Conservation (phyloP, 805 yeast species). For the Pichia paraexigua region DNA sequence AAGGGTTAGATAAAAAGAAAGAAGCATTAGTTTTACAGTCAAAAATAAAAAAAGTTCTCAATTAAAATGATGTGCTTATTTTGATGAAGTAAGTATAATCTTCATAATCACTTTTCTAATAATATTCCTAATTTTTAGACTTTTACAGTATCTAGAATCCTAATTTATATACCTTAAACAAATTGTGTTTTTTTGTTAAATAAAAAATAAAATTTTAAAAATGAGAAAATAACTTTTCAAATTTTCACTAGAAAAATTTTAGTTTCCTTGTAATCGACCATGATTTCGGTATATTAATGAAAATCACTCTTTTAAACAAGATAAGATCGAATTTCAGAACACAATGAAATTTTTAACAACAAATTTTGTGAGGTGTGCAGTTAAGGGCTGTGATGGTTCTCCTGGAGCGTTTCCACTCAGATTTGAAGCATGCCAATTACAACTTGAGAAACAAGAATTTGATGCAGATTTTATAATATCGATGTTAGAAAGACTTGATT, state of each 20-base stretch:
- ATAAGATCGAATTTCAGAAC: neutral
- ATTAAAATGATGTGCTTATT: neutral
- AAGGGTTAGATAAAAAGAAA: neutral
- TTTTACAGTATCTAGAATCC: neutral
- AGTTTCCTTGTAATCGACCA: too few relatives aligned
- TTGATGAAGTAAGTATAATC: too few relatives aligned
- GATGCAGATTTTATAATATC: slow-evolving; percentile 72
- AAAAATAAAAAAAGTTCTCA: neutral
- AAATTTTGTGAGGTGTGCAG: slow-evolving; percentile 91
- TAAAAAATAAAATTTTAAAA: too few relatives aligned
- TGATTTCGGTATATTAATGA: too few relatives aligned
- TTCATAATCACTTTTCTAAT: neutral
- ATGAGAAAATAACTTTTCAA: neutral
- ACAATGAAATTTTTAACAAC: slow-evolving; percentile 90
- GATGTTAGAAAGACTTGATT: slow-evolving; percentile 75
- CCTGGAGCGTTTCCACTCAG: slow-evolving; percentile 74
- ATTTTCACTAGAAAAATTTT: neutral
- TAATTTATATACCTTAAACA: too few relatives aligned
- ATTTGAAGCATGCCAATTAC: slow-evolving; percentile 60
- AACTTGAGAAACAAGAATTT: slow-evolving; percentile 72
- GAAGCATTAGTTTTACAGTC: neutral
- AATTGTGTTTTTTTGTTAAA: neutral
- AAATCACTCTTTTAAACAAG: neutral
- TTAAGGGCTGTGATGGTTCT: slow-evolving; percentile 68
- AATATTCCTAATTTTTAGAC: neutral